Evolutionary conservation across 805 yeast genomes (phyloP).

Genomic region (Cyberlindnera maritima): DNA sequence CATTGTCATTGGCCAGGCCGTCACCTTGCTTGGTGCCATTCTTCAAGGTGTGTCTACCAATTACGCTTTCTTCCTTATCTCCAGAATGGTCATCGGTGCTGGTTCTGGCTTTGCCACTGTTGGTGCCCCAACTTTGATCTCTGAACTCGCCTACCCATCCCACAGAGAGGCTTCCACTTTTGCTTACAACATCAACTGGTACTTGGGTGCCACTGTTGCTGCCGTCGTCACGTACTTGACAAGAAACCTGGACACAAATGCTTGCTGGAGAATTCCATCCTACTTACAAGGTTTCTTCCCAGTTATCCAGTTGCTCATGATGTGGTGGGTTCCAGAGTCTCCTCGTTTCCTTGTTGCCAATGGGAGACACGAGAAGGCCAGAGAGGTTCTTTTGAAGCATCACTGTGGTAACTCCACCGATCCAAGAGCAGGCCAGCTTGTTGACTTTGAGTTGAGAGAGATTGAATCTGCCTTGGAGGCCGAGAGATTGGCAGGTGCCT

Average conservation of each 20-base stretch:
- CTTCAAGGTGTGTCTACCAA: constrained; percentile 30
- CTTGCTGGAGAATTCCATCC: constrained; percentile 56
- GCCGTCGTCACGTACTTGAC: constrained; percentile 27
- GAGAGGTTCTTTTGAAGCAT: constrained; percentile 34
- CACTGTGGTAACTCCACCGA: constrained; percentile 36
- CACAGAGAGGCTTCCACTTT: constrained; percentile 41
- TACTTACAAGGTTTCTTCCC: constrained; percentile 49
- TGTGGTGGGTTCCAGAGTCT: constrained; percentile 46
- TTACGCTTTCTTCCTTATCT: constrained; percentile 19
- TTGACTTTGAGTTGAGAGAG: constrained; percentile 39
- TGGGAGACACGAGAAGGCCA: constrained; percentile 44
- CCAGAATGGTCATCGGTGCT: constrained; percentile 46
- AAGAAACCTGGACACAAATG: constrained; percentile 26
- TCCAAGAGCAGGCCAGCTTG: constrained; percentile 22
- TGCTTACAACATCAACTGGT: constrained; percentile 49
- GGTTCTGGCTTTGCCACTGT: constrained; percentile 40
- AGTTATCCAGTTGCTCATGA: constrained; percentile 34
- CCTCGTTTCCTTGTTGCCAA: constrained; percentile 44
- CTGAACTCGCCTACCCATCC: constrained; percentile 49
- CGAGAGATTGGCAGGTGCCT: constrained; percentile 34
- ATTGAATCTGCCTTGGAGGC: constrained; percentile 38
- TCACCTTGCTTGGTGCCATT: constrained; percentile 25
- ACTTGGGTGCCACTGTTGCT: constrained; percentile 50
- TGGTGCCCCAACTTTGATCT: constrained; percentile 46
- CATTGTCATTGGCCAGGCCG: constrained; percentile 17